Base-by-base conservation (phyloP, 805 yeast species). In the Tetrapisispora namnaoensis region DNA sequence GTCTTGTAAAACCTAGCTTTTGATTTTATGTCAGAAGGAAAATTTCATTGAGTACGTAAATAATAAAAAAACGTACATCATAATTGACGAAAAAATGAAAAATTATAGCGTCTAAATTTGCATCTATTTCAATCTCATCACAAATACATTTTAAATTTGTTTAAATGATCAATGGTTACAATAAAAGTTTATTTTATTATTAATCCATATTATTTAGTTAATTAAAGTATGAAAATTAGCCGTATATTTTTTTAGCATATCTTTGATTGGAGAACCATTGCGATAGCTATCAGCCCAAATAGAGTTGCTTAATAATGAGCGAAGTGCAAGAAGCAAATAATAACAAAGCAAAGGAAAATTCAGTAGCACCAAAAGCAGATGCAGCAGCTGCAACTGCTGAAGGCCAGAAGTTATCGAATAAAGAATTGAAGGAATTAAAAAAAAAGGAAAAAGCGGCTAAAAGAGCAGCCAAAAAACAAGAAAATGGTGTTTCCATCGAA, bases 391-490 rank as follows among this genome's bases (percentile, higher is more conserved):
- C 51, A 16, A 18, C n/a, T 9, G 16, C 17, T 30, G 63, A 50
- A 21, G 62, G 59, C 32, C 63, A 63, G 51, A 67, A 69, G 48
- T 64, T 83, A 41, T 68, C 86, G 10, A 86, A 86, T 55, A 89
- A 88, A 58, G 95, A 90, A 65, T 72, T 87, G 53, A 90, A 90
- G 65, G 96, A 87, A 58, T 70, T 82, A 78, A 86, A 88, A 64
- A 90, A 89, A 72, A 79, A 79, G 58, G 95, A 89, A 60, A 90
- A 91, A 69, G 93, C 93, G 14, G 95, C 93, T 37, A 86, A 87
- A 64, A 76, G 98, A 63, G 93, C 96, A 2, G 95, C 96, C 2
- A 79, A 82, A 54, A 89, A 86, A 61, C 85, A 77, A 55, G 82
- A 80, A 8, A 76, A 72, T 45, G 89, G 83, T 34, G 77, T 79